Base-by-base conservation (phyloP, 2,329 filamentous ascomycete species). In the Ciborinia camelliae region DNA sequence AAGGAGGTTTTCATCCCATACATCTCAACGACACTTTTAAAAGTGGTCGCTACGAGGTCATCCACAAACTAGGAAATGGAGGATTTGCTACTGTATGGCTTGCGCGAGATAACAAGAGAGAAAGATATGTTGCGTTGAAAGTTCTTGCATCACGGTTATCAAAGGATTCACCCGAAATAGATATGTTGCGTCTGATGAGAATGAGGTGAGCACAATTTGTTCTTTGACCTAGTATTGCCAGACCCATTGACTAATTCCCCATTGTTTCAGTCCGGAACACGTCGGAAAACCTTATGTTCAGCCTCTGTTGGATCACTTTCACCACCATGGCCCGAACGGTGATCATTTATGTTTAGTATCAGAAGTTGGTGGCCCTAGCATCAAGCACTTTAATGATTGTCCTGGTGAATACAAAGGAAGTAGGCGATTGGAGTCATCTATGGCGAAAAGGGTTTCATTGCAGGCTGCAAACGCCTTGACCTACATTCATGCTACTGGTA, bases 51-150 rank as follows among this genome's bases (percentile, higher is more conserved):
- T 83, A 82, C 65, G 72, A 73, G 39, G 70, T 81, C 39, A 68
- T 79, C 37, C 76, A 79, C 64, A 82, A 82, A 70, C 68, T 82
- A 41, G 80, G 80, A 10, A 77, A 76, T 57, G 79, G 81, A 37
- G 76, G 76, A 0, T 80, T 73, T 67, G 77, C 79, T 3, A 82
- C 78, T 3, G 77, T 81, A 47, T 82, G 79, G 80, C 76, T 81
- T 35, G 79, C 77, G 10, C 69, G 71, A 4, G 75, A 78, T 47
- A 61, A 20, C 3, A 28, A 62, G 9, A 62, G 65, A 26, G n/a
- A 53, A 28, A 54, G 67, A 41, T 66, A 67, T 66, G 68, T 70
- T 59, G 69, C 69, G 10, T 23, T 70, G 15, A 70, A 70, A 45
- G 68, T 70, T 28, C 58, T 70, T 14, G 67, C 67, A 26, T 63